phyloP scores from a whole-genome alignment of 495 filamentous ascomycete species.

The Penicillium subrubescens region DNA sequence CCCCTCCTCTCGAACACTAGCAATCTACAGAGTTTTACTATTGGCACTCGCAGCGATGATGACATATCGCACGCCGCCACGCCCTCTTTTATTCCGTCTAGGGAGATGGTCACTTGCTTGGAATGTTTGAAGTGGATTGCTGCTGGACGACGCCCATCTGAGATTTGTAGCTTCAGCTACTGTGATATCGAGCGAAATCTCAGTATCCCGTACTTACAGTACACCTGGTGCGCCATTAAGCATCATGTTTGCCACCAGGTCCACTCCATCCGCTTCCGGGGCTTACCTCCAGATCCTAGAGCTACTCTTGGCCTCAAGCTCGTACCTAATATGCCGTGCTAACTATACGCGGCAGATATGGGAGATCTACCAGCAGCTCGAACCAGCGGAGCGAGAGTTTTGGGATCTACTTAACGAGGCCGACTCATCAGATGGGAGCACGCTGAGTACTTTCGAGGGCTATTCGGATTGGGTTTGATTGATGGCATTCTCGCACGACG shows the following conservation, averaged over 20 bases:
- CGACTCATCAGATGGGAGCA: constrained; percentile 2
- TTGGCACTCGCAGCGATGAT: not conserved
- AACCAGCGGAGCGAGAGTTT: not conserved
- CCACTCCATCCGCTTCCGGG: not conserved
- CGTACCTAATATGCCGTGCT: not conserved
- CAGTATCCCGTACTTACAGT: constrained; percentile 1
- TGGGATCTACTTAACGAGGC: not conserved
- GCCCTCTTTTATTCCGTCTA: not conserved
- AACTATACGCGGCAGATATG: not conserved
- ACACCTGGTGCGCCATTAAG: not conserved
- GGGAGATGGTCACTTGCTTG: constrained; percentile 2
- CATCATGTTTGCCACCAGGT: not conserved
- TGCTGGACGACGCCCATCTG: not conserved
- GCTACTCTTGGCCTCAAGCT: constrained; percentile 38
- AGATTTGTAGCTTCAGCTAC: constrained; percentile 6
- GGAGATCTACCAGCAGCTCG: not conserved
- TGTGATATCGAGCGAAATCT: not conserved
- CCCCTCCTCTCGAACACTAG: not conserved
- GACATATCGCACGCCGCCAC: not conserved
- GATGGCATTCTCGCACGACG: no score
- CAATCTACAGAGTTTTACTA: not conserved
- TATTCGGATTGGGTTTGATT: no score
- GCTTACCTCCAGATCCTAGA: constrained; percentile 31
- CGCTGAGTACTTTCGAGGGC: constrained; percentile 5
- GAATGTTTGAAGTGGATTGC: constrained; percentile 3